Evolutionary conservation across 306 rosid species (phyloP).

Genomic region (Prunus salicina): DNA sequence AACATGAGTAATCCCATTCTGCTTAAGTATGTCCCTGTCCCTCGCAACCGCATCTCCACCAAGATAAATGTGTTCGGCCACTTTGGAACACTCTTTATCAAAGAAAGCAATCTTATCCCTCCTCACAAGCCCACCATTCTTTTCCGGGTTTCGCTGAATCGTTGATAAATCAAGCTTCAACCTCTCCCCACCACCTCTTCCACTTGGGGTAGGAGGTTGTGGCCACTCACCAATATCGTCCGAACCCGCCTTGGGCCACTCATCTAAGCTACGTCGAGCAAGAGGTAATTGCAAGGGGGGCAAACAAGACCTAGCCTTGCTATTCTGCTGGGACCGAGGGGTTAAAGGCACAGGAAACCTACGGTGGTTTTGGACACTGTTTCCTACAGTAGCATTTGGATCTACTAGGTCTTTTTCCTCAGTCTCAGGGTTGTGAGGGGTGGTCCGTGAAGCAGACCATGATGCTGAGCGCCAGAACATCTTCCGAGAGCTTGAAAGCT

Average conservation of each 20-base stretch:
- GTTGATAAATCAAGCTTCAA: constrained; percentile 95
- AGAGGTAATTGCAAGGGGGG: constrained; percentile 90
- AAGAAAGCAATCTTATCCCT: constrained; percentile 97
- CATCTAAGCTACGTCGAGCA: constrained; percentile 91
- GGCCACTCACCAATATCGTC: constrained; percentile 99
- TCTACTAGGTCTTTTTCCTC: constrained; percentile 47
- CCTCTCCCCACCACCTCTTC: constrained; percentile 76
- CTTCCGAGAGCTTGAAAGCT: constrained; percentile 51
- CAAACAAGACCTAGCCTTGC: constrained; percentile 79
- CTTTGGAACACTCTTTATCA: constrained; percentile 95
- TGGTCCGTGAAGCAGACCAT: constrained; percentile 80
- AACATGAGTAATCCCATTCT: constrained; percentile 85
- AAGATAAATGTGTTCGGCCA: constrained; percentile 87
- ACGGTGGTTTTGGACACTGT: constrained; percentile 43
- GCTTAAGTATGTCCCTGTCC: constrained; percentile 82
- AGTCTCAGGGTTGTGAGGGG: constrained; percentile 41
- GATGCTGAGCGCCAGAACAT: constrained; percentile 90
- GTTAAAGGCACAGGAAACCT: constrained; percentile 76
- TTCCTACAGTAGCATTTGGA: constrained; percentile 42
- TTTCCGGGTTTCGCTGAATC: constrained; percentile 76
- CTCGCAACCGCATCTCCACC: constrained; percentile 99
- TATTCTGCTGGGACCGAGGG: constrained; percentile 87
- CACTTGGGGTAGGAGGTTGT: constrained; percentile 89
- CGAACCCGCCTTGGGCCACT: constrained; percentile 96
- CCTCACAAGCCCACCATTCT: constrained; percentile 86